phyloP scores from a whole-genome alignment of 495 filamentous ascomycete species.

The Darksidea phi region DNA sequence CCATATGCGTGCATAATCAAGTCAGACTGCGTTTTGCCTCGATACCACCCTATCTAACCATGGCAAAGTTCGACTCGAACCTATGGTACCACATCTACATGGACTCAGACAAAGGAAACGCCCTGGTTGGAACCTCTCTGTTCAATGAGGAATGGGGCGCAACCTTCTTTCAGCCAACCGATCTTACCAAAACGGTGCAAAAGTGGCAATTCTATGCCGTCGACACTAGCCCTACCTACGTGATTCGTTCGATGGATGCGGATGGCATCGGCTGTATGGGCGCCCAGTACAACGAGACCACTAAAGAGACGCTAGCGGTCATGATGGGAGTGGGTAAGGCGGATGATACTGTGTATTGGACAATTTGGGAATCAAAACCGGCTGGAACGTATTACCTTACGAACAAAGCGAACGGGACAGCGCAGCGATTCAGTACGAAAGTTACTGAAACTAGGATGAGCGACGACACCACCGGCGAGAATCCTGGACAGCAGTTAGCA shows the following conservation, averaged over 20 bases:
- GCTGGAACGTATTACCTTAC: slow-evolving; percentile 24
- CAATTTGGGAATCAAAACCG: slow-evolving; percentile 21
- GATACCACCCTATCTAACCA: no score
- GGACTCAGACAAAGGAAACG: neutral
- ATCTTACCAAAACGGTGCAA: neutral
- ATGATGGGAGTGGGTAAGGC: slow-evolving; percentile 7
- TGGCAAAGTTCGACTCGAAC: slow-evolving; percentile 26
- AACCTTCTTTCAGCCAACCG: slow-evolving; percentile 9
- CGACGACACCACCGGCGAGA: slow-evolving; percentile 7
- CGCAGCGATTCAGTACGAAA: slow-evolving; percentile 11
- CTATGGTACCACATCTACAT: slow-evolving; percentile 25
- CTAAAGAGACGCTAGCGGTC: slow-evolving; percentile 3
- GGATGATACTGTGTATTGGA: slow-evolving; percentile 24
- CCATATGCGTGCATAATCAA: no score
- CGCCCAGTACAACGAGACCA: slow-evolving; percentile 6
- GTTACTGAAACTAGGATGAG: slow-evolving; percentile 1
- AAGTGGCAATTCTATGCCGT: slow-evolving; percentile 25
- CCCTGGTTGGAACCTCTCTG: slow-evolving; percentile 11
- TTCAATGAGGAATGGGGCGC: slow-evolving; percentile 3
- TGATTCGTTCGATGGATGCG: slow-evolving; percentile 17
- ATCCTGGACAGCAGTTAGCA: slow-evolving; percentile 10
- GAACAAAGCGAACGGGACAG: slow-evolving; percentile 20
- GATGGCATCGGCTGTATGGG: slow-evolving; percentile 12
- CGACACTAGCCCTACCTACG: slow-evolving; percentile 12
- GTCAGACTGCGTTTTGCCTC: no score